A percentile compares a stretch with the other conserved stretches of the same genome.
These are phyloP conservation scores for Datura wrightii DNA, from an alignment of 257 asterid genomes.

Conservation along the genomic window DNA sequence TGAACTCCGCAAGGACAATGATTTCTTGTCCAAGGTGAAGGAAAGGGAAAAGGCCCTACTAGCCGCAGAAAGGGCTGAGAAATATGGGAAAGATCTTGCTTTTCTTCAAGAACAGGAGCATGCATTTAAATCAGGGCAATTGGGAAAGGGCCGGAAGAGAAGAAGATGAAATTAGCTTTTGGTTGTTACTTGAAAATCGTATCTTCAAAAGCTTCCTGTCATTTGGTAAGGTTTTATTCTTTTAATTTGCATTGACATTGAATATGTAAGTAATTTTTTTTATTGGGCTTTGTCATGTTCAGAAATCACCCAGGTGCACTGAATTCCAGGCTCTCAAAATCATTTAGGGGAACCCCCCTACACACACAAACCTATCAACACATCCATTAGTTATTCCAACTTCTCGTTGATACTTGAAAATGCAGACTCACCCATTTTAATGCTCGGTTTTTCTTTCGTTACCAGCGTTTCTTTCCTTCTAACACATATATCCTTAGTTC, in stretches of 20 bases:
- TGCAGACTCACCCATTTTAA: neutral
- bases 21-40: conserved; percentile 75
- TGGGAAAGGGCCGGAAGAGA: conserved; percentile 80
- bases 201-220: neutral
- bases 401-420: neutral
- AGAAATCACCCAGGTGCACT: too few species aligned
- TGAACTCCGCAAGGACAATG: conserved; percentile 83
- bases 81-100: conserved; percentile 66
- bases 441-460: neutral
- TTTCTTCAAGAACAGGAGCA: conserved; percentile 98
- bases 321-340: too few species aligned
- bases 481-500: neutral
- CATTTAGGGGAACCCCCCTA: too few species aligned
- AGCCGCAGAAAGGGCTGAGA: conserved; percentile 73
- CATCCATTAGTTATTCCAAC: neutral
- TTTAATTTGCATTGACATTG: neutral
- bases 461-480: neutral
- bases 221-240: neutral
- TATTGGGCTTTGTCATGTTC: neutral
- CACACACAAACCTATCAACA: neutral
- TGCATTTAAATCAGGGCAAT: conserved; percentile 88
- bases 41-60: conserved; percentile 56
- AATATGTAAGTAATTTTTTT: neutral
- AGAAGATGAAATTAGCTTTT: conserved; percentile 55
- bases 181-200: neutral